A percentile compares a stretch with the other conserved stretches of the same genome.
phyloP scores from a whole-genome alignment of 495 filamentous ascomycete species.

The Podospora bellae-mahoneyi region DNA sequence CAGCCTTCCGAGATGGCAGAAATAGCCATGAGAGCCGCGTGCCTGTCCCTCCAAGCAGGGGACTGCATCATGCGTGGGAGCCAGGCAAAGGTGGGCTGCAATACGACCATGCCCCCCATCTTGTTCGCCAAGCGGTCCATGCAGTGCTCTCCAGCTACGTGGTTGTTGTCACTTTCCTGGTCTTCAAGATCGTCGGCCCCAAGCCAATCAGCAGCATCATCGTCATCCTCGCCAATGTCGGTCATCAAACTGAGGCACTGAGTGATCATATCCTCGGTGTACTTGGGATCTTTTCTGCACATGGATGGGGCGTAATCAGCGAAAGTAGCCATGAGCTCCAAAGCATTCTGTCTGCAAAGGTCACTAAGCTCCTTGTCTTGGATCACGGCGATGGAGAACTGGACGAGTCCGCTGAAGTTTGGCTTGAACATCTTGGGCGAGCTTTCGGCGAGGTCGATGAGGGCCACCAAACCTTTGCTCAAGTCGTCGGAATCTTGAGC shows the following conservation, averaged over 20 bases:
- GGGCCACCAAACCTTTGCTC: slow-evolving; percentile 77
- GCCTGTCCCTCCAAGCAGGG: slow-evolving; percentile 88
- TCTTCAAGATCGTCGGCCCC: slow-evolving; percentile 88
- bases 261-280: slow-evolving; percentile 94
- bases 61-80: slow-evolving; percentile 97
- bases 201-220: slow-evolving; percentile 93
- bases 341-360: slow-evolving; percentile 84
- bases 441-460: slow-evolving; percentile 90
- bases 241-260: slow-evolving; percentile 99
- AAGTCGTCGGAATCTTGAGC: slow-evolving; percentile 83
- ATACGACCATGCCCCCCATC: slow-evolving; percentile 79
- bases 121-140: slow-evolving; percentile 99
- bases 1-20: slow-evolving; percentile 99
- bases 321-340: slow-evolving; percentile 98
- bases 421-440: slow-evolving; percentile 95
- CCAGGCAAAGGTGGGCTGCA: slow-evolving; percentile 95
- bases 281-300: slow-evolving; percentile 88
- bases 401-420: slow-evolving; percentile 84
- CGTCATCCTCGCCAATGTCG: slow-evolving; percentile 93
- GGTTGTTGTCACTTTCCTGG: slow-evolving; percentile 95
- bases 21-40: slow-evolving; percentile 98
- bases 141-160: slow-evolving; percentile 96
- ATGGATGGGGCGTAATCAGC: slow-evolving; percentile 90
- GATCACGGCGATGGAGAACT: slow-evolving; percentile 87
- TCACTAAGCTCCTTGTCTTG: slow-evolving; percentile 93